phyloP scores from a whole-genome alignment of 2,329 filamentous ascomycete species.

The Claviceps maximensis region DNA sequence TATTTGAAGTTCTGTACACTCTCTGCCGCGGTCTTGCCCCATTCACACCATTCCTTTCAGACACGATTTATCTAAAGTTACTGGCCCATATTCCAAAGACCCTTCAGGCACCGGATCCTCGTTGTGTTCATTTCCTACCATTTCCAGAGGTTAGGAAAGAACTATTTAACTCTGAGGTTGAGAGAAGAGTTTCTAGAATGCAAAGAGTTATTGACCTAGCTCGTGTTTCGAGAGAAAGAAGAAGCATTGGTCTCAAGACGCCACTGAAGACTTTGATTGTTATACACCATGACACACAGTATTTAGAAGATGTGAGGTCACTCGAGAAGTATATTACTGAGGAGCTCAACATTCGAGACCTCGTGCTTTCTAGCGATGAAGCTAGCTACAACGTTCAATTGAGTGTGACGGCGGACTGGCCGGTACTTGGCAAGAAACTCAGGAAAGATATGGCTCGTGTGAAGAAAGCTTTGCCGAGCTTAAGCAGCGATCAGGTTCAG shows the following conservation, averaged over 20 bases:
- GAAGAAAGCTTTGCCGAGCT: conserved; percentile 71
- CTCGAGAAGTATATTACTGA: conserved; percentile 81
- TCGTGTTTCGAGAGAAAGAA: conserved; percentile 73
- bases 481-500: conserved; percentile 72
- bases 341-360: conserved; percentile 79
- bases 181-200: conserved; percentile 81
- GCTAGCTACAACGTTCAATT: conserved; percentile 87
- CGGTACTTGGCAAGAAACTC: conserved; percentile 87
- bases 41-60: conserved; percentile 90
- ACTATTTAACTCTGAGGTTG: conserved; percentile 74
- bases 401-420: conserved; percentile 83
- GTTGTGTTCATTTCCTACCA: conserved; percentile 82
- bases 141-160: conserved; percentile 84
- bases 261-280: conserved; percentile 83
- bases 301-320: conserved; percentile 74
- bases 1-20: conserved; percentile 88
- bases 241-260: conserved; percentile 75
- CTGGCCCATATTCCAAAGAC: conserved; percentile 68
- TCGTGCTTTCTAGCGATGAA: conserved; percentile 77
- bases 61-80: conserved; percentile 82
- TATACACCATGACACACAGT: conserved; percentile 70
- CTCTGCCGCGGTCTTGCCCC: conserved; percentile 79
- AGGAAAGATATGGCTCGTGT: conserved; percentile 90
- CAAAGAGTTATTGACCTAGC: conserved; percentile 89
- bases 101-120: conserved; percentile 54